Evolutionary conservation across 768 basidiomycete genomes (phyloP).

Genomic region (Tulasnella calospora): DNA sequence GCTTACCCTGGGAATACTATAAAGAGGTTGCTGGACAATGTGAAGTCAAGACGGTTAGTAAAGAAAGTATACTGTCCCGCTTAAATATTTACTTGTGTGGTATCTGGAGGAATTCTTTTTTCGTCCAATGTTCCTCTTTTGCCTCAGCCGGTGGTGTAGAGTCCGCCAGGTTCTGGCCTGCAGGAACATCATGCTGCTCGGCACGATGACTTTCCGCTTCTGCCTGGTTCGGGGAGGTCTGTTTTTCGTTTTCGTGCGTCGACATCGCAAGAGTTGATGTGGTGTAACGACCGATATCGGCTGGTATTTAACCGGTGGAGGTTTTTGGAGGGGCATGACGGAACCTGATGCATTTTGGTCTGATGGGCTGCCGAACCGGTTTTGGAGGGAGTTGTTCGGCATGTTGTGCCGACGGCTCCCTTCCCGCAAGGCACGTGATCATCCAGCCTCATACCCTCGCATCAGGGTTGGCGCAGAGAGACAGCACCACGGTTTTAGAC

Average conservation of each 20-base stretch:
- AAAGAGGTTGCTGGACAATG: background rate
- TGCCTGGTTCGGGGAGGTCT: background rate
- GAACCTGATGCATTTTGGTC: background rate
- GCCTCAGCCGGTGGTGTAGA: background rate
- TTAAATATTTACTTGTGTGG: background rate
- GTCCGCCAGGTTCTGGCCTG: background rate
- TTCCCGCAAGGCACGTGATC: background rate
- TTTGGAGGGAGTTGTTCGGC: background rate
- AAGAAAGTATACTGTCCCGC: background rate
- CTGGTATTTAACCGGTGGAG: background rate
- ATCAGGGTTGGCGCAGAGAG: background rate
- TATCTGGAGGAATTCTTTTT: background rate
- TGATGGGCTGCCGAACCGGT: background rate
- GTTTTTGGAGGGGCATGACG: background rate
- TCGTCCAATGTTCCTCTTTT: background rate
- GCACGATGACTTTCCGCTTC: background rate
- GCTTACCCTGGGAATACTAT: background rate
- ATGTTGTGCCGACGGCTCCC: background rate
- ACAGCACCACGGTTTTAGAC: no score
- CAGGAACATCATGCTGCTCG: background rate
- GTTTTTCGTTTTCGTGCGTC: background rate
- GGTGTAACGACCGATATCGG: background rate
- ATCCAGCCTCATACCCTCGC: background rate
- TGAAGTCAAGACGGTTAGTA: background rate
- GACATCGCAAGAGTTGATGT: background rate